Evolutionary conservation across 139 green algal species (phyloP).

Genomic region (Mychonastes homosphaera): DNA sequence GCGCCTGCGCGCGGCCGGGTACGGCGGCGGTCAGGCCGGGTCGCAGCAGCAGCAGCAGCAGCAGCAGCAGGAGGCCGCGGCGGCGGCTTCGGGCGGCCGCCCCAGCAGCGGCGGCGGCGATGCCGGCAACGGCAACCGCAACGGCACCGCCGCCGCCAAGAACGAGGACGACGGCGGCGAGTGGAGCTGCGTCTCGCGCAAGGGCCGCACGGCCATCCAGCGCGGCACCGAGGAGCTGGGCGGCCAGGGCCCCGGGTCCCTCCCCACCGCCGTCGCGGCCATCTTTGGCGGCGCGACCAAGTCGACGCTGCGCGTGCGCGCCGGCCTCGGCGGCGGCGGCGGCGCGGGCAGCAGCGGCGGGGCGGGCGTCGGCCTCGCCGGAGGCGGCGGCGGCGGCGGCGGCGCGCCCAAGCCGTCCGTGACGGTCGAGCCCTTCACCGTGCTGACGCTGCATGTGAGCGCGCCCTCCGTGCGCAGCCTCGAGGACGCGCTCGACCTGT

Average conservation of each 20-base stretch:
- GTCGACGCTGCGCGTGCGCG: constrained; percentile 6
- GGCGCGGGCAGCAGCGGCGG: background rate
- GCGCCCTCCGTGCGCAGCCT: constrained; percentile 26
- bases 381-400: background rate
- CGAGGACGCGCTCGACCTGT: constrained; percentile 37
- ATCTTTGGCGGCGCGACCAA: constrained; percentile 28
- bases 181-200: constrained; percentile 11
- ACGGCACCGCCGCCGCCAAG: too few species aligned
- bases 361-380: background rate
- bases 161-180: constrained; percentile 10
- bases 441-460: constrained; percentile 50
- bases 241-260: too few species aligned
- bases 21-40: background rate
- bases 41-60: background rate
- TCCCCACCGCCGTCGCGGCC: constrained; percentile 1
- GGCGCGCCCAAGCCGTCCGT: constrained; percentile 21
- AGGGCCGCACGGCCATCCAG: constrained; percentile 33
- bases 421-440: constrained; percentile 58
- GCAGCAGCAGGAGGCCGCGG: background rate
- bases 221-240: constrained; percentile 21
- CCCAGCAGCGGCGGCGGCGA: too few species aligned
- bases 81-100: too few species aligned
- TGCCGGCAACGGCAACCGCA: too few species aligned
- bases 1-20: constrained; percentile 9
- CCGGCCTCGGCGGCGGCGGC: background rate